Evolutionary conservation across 2,329 filamentous ascomycete species (phyloP), one percentile per base, ranked within the genome.

Genomic region (Verticillium isaacii): DNA sequence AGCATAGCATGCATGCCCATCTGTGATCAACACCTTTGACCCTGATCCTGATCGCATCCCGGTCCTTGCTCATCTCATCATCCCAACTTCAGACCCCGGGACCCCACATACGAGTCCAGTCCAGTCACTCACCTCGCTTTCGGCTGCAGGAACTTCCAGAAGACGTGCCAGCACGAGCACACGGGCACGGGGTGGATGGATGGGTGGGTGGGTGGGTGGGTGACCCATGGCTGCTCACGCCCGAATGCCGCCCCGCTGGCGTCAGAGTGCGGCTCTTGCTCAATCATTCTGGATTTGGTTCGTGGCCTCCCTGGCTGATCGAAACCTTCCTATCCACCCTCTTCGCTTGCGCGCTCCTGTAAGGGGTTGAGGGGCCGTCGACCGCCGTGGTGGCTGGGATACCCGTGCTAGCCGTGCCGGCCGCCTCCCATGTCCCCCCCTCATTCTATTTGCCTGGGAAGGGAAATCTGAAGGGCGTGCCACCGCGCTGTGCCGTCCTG

Each of bases 401-500:
- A 54, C 32, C 55, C 60, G 60, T 61, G 55, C 32, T 39, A 61
- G 60, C 60, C 41, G 60, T 58, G 56, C 45, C 57, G 50, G 39
- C 57, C 41, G 52, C 32, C 56, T 23, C 45, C 17, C 32, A 17
- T 8, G 15, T 23, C 11, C 41, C 17, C 41, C 19, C 15, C 41
- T 8, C 41, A 12, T 17, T 15, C 39, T 29, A 29, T 29, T 29
- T 29, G 29, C 39, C 39, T 41, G 39, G 39, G 17, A 17, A 41
- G 8, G 19, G 2, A n/a, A 8, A 17, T 6, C 41, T 8, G 3
- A n/a, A 50, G 17, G n/a, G 41, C 15, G 39, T 7, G 17, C 39
- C 39, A 9, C 41, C 19, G 41, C 11, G 41, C 41, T 25, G 41
- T 50, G 41, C 41, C n/a, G 19, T 50, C 41, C 41, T 50, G n/a